Base-by-base conservation (phyloP, 441 rosid species). In the Gossypium lobatum region DNA sequence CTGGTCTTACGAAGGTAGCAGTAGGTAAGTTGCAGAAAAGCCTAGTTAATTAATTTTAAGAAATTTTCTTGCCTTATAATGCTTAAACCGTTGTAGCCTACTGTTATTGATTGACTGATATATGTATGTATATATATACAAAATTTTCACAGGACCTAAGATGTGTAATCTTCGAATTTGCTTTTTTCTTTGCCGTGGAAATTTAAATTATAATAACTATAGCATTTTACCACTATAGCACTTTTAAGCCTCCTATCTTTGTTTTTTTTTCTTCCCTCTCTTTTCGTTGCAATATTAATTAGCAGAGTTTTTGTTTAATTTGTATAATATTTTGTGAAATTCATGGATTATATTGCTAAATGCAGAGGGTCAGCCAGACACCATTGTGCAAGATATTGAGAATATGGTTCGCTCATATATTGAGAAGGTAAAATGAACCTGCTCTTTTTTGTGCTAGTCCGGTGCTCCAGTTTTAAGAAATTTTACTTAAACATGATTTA, bases 1-100 rank as follows among this genome's bases (percentile, higher is more conserved):
- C 99, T 50, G 98, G 99, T 74, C 96, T 96, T 62, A 96, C 99
- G 18, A 96, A 96, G 86, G 97, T 96, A 31, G 99, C 99, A 70
- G 88, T 96, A 64, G 99, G 99, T 96, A 79, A 88, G 94, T 85
- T 74, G 57, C 75, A 2, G 20, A 50, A 68, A 68, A 16, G 25
- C 72, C 25, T 50, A 26, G 46, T 68, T 8, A 67, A 67, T 52
- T 4, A 67, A 67, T 52, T 4, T 26, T 3, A 28, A 16, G 59
- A 23, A 42, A 13, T 23, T 66, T 21, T 48, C 13, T 14, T 21
- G 20, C 71, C 25, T 25, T 25, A 0, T 37, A 17, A n/a, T 31
- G 5, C 14, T 63, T 63, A 17, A 7, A 3, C 3, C 20, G 16
- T 31, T 31, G 37, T 48, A 7, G 31, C 26, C 10, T 48, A 6